Percentiles rank a stretch among this genome's conserved stretches.
Conservation (phyloP, 106 monocot species). For the Acanthochlamys bracteata region DNA sequence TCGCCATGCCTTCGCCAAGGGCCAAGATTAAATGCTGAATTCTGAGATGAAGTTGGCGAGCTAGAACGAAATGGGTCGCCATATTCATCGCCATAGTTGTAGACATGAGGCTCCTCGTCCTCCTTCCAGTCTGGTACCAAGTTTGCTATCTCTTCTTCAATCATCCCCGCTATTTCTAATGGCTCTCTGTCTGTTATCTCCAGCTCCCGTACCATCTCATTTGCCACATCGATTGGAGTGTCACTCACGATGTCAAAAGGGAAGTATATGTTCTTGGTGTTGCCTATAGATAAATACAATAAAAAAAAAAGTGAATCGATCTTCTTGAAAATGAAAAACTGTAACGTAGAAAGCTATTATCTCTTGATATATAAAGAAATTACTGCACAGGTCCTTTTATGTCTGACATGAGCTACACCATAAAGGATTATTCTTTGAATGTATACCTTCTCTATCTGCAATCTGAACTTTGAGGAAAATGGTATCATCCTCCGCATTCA, state of each 20-base stretch:
- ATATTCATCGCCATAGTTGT: conserved; percentile 23
- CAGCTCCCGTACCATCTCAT: conserved; percentile 94
- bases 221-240: conserved; percentile 76
- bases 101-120: conserved; percentile 19
- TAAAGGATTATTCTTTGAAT: background rate
- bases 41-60: conserved; percentile 60
- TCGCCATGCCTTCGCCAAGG: conserved; percentile 2
- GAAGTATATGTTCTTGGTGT: conserved; percentile 76
- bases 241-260: conserved; percentile 83
- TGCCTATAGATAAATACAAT: conserved; percentile 20
- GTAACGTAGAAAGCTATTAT: background rate
- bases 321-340: background rate
- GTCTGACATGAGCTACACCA: too few relatives aligned
- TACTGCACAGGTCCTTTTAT: too few relatives aligned
- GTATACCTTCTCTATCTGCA: conserved; percentile 49
- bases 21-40: conserved; percentile 20
- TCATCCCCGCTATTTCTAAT: conserved; percentile 68
- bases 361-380: too few relatives aligned
- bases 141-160: conserved; percentile 52
- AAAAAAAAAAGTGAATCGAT: background rate
- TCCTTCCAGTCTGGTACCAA: conserved; percentile 64
- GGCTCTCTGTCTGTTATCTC: conserved; percentile 71
- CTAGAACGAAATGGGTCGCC: conserved; percentile 32
- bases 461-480: conserved; percentile 93
- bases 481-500: conserved; percentile 70